phyloP scores from a whole-genome alignment of 805 yeast genomes.

The Saccharomycopsis sp. region DNA sequence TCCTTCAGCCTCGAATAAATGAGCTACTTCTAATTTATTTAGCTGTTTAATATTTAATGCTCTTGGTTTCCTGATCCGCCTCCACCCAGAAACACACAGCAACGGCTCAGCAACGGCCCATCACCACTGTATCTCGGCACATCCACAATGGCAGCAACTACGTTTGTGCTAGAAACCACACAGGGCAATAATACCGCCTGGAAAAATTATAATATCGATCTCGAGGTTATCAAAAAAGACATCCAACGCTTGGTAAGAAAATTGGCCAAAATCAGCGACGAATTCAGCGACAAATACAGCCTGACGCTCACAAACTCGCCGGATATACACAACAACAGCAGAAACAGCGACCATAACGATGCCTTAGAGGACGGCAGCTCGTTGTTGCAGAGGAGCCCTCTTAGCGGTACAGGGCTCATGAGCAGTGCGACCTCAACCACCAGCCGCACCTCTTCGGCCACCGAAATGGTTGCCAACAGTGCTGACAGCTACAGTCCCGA shows the following conservation, averaged over 20 bases:
- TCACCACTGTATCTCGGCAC: no score
- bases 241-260: constrained; percentile 6
- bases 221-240: constrained; percentile 11
- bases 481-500: neutral
- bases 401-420: no score
- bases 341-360: neutral
- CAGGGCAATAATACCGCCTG: constrained; percentile 1
- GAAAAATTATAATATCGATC: constrained; percentile 17
- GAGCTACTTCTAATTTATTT: neutral
- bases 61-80: neutral
- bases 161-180: neutral
- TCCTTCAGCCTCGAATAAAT: neutral
- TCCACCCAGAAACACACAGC: no score
- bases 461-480: neutral
- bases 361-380: neutral
- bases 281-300: neutral
- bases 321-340: neutral
- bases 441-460: neutral
- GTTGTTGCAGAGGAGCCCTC: neutral
- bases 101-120: no score
- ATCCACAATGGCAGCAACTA: neutral
- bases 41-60: neutral
- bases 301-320: neutral
- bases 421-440: neutral
- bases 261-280: neutral